Evolutionary conservation across 2,329 filamentous ascomycete species (phyloP), one percentile per base, ranked within the genome.

Genomic region (Clonostachys solani): DNA sequence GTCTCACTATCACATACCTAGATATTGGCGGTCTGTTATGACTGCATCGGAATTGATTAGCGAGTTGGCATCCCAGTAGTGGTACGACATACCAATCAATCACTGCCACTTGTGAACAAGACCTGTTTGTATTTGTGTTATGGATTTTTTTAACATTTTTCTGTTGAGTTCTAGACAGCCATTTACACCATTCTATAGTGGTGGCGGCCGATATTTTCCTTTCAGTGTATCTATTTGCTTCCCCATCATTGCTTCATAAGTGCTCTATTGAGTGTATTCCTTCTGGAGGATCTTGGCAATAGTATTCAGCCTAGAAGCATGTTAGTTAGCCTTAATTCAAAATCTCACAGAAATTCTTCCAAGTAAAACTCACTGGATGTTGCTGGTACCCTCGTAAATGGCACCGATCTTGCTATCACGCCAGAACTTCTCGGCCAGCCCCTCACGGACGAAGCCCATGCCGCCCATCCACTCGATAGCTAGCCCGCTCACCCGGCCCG

Each of bases 401-500:
- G 91, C 91, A 10, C 94, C 94, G 61, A 99, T 99, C 85, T 97
- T 99, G 78, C 88, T 94, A 67, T 99, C 94, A 42, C 94, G 80
- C 79, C 87, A 99, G 74, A 86, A 96, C 82, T 99, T 99, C 82
- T 99, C 94, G 1, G 94, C 94, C 49, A 96, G 83, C 0, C 94
- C 94, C 68, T 99, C 94, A 41, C 94, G 78, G 15, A 99, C 94
- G 60, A 99, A 99, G 42, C 94, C 94, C 94, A 99, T 97, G 51
- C 94, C 94, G 43, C 94, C 94, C 92, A 97, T 97, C 94, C 94
- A 99, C 73, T 99, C 94, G 29, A 99, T 83, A 0, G 92, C 94
- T 43, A 87, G 79, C 7, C 92, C 84, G 47, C 86, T 87, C 17
- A 99, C 92, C 47, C 83, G 84, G 17, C 89, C 88, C 0, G 94